phyloP scores from a whole-genome alignment of 345 rosid species.

The Salix brachista region DNA sequence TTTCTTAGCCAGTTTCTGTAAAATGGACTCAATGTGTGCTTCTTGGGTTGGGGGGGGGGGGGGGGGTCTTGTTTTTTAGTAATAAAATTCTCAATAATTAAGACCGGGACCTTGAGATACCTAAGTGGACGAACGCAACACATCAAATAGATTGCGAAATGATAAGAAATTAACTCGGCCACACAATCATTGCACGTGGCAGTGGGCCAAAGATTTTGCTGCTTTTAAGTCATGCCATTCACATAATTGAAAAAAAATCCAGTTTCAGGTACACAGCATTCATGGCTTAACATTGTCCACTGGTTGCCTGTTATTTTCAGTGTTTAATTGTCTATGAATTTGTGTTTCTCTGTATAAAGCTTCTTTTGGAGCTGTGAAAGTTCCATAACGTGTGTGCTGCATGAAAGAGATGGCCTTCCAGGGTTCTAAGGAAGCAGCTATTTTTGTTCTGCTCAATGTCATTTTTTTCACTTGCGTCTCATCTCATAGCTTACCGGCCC shows the following conservation, averaged over 20 bases:
- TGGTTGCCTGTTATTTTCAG: not conserved
- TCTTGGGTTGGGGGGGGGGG: too few species aligned
- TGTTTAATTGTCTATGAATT: too few species aligned
- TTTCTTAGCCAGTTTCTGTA: too few species aligned
- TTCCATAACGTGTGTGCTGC: too few species aligned
- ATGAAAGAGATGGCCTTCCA: slow-evolving; percentile 14
- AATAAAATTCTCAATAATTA: too few species aligned
- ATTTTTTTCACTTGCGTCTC: slow-evolving; percentile 34
- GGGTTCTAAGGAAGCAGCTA: slow-evolving; percentile 8
- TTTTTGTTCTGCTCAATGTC: slow-evolving; percentile 33
- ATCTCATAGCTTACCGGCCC: slow-evolving; percentile 16
- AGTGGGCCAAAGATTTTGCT: not conserved
- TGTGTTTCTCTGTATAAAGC: too few species aligned
- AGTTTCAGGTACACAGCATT: not conserved
- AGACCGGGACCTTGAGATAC: too few species aligned
- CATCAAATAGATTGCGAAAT: not conserved
- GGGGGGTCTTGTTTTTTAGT: too few species aligned
- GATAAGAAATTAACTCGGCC: not conserved
- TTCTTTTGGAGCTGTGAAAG: too few species aligned
- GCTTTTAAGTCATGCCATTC: not conserved
- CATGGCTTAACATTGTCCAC: not conserved
- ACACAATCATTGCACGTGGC: not conserved
- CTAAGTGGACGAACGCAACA: not conserved
- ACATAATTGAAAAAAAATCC: not conserved
- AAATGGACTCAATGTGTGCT: too few species aligned